phyloP scores from a whole-genome alignment of 257 asterid species.

The Leptodermis oblonga region DNA sequence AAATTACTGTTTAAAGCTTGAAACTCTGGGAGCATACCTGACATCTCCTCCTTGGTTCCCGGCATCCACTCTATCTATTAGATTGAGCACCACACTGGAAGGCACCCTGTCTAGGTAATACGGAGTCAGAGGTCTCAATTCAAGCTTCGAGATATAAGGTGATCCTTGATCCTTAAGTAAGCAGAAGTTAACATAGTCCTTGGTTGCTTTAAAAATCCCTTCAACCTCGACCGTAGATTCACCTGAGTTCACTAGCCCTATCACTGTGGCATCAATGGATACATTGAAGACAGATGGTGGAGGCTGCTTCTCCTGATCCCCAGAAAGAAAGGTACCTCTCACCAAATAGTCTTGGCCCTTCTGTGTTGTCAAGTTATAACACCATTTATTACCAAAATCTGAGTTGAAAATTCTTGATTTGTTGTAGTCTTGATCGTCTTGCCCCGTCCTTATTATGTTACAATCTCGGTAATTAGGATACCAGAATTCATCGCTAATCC shows the following conservation, averaged over 20 bases:
- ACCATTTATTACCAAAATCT: conserved; percentile 41
- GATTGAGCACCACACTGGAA: conserved; percentile 34
- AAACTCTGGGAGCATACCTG: conserved; percentile 34
- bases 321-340: conserved; percentile 47
- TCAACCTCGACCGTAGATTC: conserved; percentile 35
- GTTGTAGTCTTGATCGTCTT: conserved; percentile 19
- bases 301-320: conserved; percentile 26
- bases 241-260: conserved; percentile 30
- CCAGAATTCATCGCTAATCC: conserved; percentile 40
- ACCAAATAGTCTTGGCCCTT: conserved; percentile 38
- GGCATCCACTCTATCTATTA: conserved; percentile 43
- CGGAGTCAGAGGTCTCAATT: conserved; percentile 36
- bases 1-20: not conserved
- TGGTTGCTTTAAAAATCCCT: conserved; percentile 43
- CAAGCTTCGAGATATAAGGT: conserved; percentile 45
- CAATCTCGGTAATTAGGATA: conserved; percentile 38
- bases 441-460: conserved; percentile 26
- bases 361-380: conserved; percentile 40
- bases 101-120: conserved; percentile 33
- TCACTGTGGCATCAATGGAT: conserved; percentile 37
- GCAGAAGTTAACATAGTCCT: conserved; percentile 44
- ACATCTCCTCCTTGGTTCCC: conserved; percentile 32
- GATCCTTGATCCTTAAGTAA: conserved; percentile 36
- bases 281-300: conserved; percentile 30
- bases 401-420: conserved; percentile 37